phyloP scores from a whole-genome alignment of 371 early-diverging fungal genomes.

The Capniomyces stellatus region DNA sequence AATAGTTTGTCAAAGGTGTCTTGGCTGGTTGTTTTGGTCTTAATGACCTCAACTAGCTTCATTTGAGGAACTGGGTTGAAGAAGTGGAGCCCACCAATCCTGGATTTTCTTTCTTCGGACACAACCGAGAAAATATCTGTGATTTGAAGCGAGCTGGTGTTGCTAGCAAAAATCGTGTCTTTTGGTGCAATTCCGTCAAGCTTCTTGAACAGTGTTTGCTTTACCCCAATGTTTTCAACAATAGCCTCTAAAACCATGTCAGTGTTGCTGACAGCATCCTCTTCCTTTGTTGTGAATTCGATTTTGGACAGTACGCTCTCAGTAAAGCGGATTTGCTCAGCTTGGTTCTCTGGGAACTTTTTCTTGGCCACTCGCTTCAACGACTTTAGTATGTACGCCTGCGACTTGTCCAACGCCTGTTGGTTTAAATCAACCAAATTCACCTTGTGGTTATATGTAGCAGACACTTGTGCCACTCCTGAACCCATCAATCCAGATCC shows the following conservation, averaged over 20 bases:
- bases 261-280: conserved; percentile 30
- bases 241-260: conserved; percentile 81
- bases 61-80: conserved; percentile 95
- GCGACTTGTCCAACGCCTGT: conserved; percentile 53
- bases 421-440: conserved; percentile 71
- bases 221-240: conserved; percentile 77
- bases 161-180: conserved; percentile 66
- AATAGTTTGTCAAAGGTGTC: conserved; percentile 39
- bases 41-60: conserved; percentile 90
- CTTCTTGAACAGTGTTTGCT: conserved; percentile 54
- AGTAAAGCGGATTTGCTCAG: conserved; percentile 39
- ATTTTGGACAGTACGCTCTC: conserved; percentile 43
- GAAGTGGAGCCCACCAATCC: conserved; percentile 83
- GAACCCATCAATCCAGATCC: conserved; percentile 89
- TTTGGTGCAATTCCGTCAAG: conserved; percentile 54
- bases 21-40: conserved; percentile 41
- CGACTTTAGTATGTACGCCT: conserved; percentile 55
- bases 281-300: conserved; percentile 37
- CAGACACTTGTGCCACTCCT: conserved; percentile 88
- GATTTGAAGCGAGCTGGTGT: conserved; percentile 83
- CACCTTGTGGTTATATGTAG: conserved; percentile 58
- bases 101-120: conserved; percentile 28
- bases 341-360: conserved; percentile 51
- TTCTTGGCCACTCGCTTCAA: conserved; percentile 78
- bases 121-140: conserved; percentile 55